Evolutionary conservation across 495 filamentous ascomycete species (phyloP), one percentile per base, ranked within the genome.

Genomic region (Podospora fimiseda): DNA sequence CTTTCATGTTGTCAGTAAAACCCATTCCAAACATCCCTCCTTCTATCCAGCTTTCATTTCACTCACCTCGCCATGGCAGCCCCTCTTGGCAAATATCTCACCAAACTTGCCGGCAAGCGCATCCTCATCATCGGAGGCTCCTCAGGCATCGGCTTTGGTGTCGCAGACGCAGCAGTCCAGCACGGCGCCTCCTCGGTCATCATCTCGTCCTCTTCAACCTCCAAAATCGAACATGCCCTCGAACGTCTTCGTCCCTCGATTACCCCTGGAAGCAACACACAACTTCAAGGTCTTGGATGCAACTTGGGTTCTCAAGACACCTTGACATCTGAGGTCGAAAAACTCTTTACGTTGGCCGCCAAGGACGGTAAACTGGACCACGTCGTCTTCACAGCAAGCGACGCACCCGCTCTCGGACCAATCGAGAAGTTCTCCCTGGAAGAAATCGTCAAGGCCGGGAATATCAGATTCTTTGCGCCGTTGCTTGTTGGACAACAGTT

Each of bases 341-440:
- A 45, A 0, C 68, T 84, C 1, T 71, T 85, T 41, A 48, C 69
- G 3, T 66, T 68, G 11, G 60, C 63, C 9, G 57, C 43, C 19
- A 57, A 50, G n/a, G 47, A 58, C 43, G 51, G 68, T 33, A 66
- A 65, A 20, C 52, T 86, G 43, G 74, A 87, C 62, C 84, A 88
- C 51, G 68, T 87, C 43, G 74, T 82, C 45, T 79, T 71, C 66
- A 85, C 82, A 0, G 84, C 84, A 0, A 82, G 51, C 0, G 68
- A 82, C 45, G 52, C 60, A 0, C 66, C 77, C 1, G 16, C 59
- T 9, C 38, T 70, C 2, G 52, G 52, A 1, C 61, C 65, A 11
- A 15, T 81, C 3, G 14, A 60, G 2, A 70, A 79, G 11, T 30
- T 72, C 5, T 71, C 67, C 0, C 54, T 74, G 13, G 67, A 67